phyloP scores from a whole-genome alignment of 108 stramenopile species.

The Nitzschia inconspicua region DNA sequence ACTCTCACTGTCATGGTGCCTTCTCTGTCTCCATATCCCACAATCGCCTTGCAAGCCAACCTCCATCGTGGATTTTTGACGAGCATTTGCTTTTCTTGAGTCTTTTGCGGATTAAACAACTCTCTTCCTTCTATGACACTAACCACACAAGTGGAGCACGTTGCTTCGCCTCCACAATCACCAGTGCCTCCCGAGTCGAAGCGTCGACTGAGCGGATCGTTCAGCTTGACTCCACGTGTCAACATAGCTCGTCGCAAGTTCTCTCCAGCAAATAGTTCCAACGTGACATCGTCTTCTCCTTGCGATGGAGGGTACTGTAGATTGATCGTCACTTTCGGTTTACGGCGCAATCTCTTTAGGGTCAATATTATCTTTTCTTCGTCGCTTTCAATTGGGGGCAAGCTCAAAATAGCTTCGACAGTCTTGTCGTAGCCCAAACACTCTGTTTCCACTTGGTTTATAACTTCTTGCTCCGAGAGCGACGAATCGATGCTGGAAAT shows the following conservation, averaged over 20 bases:
- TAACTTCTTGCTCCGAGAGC: constrained; percentile 18
- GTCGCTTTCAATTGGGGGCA: constrained; percentile 33
- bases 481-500: not conserved
- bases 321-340: constrained; percentile 70
- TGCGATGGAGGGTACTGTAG: constrained; percentile 72
- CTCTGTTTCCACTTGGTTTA: constrained; percentile 39
- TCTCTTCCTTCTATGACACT: constrained; percentile 48
- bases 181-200: constrained; percentile 51
- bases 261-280: constrained; percentile 84
- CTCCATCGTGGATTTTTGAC: constrained; percentile 63
- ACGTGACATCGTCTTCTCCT: constrained; percentile 47
- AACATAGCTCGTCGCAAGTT: constrained; percentile 79
- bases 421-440: constrained; percentile 56
- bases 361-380: constrained; percentile 50
- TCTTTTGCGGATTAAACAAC: constrained; percentile 46
- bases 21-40: constrained; percentile 73
- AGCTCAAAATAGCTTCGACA: constrained; percentile 52
- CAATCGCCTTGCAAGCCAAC: constrained; percentile 71
- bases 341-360: constrained; percentile 71
- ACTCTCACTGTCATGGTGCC: constrained; percentile 65
- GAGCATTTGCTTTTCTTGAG: constrained; percentile 63
- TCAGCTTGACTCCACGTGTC: constrained; percentile 68
- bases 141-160: constrained; percentile 71
- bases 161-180: constrained; percentile 66
- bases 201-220: constrained; percentile 57